phyloP scores from a whole-genome alignment of 139 green algal genomes.

The Monoraphidium neglectum region DNA sequence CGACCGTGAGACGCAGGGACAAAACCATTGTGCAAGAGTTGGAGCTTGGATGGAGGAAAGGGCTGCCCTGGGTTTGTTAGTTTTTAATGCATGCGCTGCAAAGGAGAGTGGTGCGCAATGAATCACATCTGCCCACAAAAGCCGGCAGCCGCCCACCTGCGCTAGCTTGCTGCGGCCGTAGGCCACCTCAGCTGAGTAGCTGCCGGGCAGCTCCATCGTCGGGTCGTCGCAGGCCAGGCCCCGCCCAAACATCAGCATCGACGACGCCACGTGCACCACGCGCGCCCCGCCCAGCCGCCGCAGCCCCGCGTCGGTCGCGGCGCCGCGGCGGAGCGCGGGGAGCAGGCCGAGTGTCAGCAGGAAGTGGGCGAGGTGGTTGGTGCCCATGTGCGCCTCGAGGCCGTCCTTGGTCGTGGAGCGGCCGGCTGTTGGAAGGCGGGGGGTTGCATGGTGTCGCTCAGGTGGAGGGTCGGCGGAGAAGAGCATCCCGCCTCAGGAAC shows the following conservation, averaged over 20 bases:
- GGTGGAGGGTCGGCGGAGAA: neutral
- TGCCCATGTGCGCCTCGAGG: conserved; percentile 81
- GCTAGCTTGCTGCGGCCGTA: conserved; percentile 85
- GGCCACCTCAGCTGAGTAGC: conserved; percentile 37
- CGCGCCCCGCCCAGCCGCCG: conserved; percentile 24
- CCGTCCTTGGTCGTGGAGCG: conserved; percentile 63
- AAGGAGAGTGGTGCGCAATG: too few species aligned
- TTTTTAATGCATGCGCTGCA: too few species aligned
- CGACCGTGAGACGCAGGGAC: neutral
- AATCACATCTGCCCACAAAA: too few species aligned
- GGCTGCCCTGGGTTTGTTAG: too few species aligned
- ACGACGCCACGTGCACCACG: conserved; percentile 69
- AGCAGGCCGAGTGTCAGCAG: conserved; percentile 78
- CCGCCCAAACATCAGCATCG: conserved; percentile 43
- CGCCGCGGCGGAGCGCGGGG: conserved; percentile 49
- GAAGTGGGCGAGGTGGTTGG: conserved; percentile 85
- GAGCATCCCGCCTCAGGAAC: neutral
- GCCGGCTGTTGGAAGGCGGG: conserved; percentile 31
- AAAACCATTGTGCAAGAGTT: too few species aligned
- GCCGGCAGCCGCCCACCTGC: conserved; percentile 20
- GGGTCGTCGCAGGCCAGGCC: conserved; percentile 23
- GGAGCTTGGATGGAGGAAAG: too few species aligned
- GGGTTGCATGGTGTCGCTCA: neutral
- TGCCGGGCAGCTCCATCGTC: neutral
- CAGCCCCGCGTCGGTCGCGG: neutral